Evolutionary conservation across 768 basidiomycete species (phyloP), one percentile per base, ranked within the genome.

Genomic region (Leccinum disarticulatum): DNA sequence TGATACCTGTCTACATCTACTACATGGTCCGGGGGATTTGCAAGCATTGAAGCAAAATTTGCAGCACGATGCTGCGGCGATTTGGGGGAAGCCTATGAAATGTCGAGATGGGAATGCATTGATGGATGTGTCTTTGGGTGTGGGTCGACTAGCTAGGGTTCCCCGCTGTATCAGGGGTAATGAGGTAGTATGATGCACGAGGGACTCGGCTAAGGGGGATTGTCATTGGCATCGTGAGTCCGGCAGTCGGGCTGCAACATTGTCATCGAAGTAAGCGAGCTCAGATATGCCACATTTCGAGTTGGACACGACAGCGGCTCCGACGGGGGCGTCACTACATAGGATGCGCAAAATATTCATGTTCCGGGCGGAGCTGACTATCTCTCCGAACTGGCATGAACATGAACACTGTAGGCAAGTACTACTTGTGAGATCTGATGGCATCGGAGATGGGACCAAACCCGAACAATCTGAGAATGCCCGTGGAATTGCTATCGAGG

Each of bases 361-460:
- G 53, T 33, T 33, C 28, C 27, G 15, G 33, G 48, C 48, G 48
- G 27, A 49, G 25, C 48, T 27, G 48, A 6, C n/a, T 19, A 33
- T 33, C 52, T 53, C 15, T 53, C 33, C 52, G 33, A 53, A 49
- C 4, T 27, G 27, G 27, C 17, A 48, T 17, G 38, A 38, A n/a
- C 41, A 46, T 46, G 43, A 19, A 19, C 4, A 46, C n/a, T 19
- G 19, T 46, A n/a, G 19, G 43, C 43, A 46, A 46, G 43, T 28
- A 17, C 30, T 47, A 54, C 47, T 33, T 38, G 15, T 27, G 14
- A 48, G 55, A 62, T 54, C 53, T 47, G 33, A 56, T 49, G 41
- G 43, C 55, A 54, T 57, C 66, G 68, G 65, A 67, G 68, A 68
- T 69, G 62, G 4, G 33, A 41, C 25, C 50, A 63, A 59, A 54